phyloP scores from a whole-genome alignment of 2,329 filamentous ascomycete species.

The Cladosporium sp. region DNA sequence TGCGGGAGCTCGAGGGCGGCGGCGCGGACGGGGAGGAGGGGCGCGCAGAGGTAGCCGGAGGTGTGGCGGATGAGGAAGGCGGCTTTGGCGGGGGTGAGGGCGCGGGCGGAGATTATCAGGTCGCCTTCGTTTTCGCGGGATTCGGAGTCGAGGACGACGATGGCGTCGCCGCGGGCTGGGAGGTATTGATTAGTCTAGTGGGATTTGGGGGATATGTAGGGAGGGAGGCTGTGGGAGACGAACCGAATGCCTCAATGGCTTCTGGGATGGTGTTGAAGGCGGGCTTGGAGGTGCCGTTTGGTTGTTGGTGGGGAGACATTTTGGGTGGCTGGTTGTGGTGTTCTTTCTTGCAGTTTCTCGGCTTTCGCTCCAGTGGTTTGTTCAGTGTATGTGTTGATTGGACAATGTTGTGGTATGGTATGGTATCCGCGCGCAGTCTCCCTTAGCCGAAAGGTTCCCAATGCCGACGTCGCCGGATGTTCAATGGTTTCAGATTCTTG shows the following conservation, averaged over 20 bases:
- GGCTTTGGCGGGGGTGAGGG: conserved; percentile 85
- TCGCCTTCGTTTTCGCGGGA: conserved; percentile 97
- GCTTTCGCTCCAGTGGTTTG: not conserved
- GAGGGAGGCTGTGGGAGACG: not conserved
- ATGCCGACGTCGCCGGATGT: not conserved
- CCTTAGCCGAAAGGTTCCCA: not conserved
- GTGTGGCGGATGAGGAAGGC: conserved; percentile 93
- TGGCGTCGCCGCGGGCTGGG: conserved; percentile 69
- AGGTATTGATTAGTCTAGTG: not conserved
- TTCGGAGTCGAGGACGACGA: conserved; percentile 90
- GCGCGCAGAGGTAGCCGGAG: conserved; percentile 86
- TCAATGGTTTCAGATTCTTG: not conserved
- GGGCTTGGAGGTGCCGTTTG: conserved; percentile 30
- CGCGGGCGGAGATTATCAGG: conserved; percentile 87
- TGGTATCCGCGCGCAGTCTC: not conserved
- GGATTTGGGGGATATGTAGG: not conserved
- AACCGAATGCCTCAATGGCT: conserved; percentile 47
- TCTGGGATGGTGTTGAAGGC: conserved; percentile 49
- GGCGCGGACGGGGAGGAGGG: conserved; percentile 70
- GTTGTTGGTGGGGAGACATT: conserved; percentile 10
- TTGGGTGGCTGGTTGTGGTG: not conserved
- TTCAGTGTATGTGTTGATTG: not conserved
- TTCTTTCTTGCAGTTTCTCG: not conserved
- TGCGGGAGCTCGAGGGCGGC: conserved; percentile 74
- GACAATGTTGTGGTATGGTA: not conserved